Conservation (phyloP, 768 basidiomycete genomes). For the Termitomyces eurrhizus region DNA sequence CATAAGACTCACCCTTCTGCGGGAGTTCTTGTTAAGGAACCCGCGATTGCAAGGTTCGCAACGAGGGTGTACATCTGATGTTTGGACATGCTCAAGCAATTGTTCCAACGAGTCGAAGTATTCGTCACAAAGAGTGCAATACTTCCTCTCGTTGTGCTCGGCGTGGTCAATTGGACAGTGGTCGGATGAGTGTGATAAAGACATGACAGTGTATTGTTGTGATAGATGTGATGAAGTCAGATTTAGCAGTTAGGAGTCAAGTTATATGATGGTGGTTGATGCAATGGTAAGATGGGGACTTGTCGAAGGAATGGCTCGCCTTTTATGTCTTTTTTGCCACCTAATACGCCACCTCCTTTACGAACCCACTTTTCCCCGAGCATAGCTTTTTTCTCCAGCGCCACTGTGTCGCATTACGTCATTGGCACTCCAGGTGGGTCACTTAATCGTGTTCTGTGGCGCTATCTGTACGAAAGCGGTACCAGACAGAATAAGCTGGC, state of each 20-base stretch:
- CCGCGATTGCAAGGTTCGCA: slow-evolving; percentile 4
- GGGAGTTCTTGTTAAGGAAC: slow-evolving; percentile 11
- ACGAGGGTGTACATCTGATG: slow-evolving; percentile 5
- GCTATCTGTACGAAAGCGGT: neutral
- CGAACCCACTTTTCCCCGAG: slow-evolving; percentile 1
- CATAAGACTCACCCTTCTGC: slow-evolving; percentile 6
- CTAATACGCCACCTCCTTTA: slow-evolving; percentile 11
- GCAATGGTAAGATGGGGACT: neutral
- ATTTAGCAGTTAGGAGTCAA: slow-evolving; percentile 4
- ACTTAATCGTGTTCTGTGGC: neutral
- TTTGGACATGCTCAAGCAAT: slow-evolving; percentile 1
- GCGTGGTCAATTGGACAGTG: neutral
- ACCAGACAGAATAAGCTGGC: neutral
- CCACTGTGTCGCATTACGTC: neutral
- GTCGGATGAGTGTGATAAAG: neutral
- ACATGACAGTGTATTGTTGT: neutral
- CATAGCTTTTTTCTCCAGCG: neutral
- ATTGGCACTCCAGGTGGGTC: neutral
- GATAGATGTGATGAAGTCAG: neutral
- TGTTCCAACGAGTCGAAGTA: neutral
- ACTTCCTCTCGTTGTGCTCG: neutral
- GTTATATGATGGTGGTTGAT: slow-evolving; percentile 6
- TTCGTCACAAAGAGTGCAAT: slow-evolving; percentile 5
- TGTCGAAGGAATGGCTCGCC: neutral
- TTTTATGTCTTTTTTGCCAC: slow-evolving; percentile 10